Evolutionary conservation across 2,329 filamentous ascomycete genomes (phyloP).

Genomic region (Paecilomyces formosus): DNA sequence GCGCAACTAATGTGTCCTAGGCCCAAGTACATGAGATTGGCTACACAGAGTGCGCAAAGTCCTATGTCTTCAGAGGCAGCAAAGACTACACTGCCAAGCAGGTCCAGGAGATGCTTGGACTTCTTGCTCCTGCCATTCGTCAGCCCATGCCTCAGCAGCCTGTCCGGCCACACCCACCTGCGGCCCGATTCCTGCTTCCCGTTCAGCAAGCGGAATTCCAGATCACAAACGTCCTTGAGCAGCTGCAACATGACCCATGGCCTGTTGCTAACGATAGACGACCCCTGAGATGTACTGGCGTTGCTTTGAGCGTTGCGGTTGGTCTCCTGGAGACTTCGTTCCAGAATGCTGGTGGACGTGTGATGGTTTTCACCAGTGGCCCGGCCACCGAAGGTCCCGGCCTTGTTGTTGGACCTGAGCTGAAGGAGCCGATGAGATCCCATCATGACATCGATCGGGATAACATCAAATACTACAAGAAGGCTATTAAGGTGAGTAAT

Average conservation of each 20-base stretch:
- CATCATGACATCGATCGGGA: slow-evolving; percentile 98
- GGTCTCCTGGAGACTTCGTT: slow-evolving; percentile 90
- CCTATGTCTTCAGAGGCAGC: slow-evolving; percentile 94
- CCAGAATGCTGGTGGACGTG: slow-evolving; percentile 86
- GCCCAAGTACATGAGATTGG: slow-evolving; percentile 96
- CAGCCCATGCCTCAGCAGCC: slow-evolving; percentile 65
- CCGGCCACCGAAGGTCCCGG: slow-evolving; percentile 93
- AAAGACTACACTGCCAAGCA: slow-evolving; percentile 98
- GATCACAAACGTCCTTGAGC: slow-evolving; percentile 90
- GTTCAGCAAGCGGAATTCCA: slow-evolving; percentile 96
- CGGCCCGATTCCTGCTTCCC: slow-evolving; percentile 83
- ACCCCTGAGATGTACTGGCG: slow-evolving; percentile 84
- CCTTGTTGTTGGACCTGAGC: slow-evolving; percentile 90
- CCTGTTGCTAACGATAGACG: slow-evolving; percentile 90
- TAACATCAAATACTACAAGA: slow-evolving; percentile 99
- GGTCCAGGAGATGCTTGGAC: slow-evolving; percentile 97
- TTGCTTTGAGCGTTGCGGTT: slow-evolving; percentile 91
- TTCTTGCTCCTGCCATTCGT: slow-evolving; percentile 64
- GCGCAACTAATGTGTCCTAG: slow-evolving; percentile 34
- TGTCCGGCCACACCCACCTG: slow-evolving; percentile 66
- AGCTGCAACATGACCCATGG: slow-evolving; percentile 95
- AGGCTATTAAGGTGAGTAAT: slow-evolving; percentile 73
- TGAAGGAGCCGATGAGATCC: slow-evolving; percentile 92
- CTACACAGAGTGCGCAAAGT: slow-evolving; percentile 96
- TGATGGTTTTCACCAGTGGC: slow-evolving; percentile 96